Evolutionary conservation across 83 land plant species (phyloP), one percentile per base, ranked within the genome.

Genomic region (Thuja plicata): DNA sequence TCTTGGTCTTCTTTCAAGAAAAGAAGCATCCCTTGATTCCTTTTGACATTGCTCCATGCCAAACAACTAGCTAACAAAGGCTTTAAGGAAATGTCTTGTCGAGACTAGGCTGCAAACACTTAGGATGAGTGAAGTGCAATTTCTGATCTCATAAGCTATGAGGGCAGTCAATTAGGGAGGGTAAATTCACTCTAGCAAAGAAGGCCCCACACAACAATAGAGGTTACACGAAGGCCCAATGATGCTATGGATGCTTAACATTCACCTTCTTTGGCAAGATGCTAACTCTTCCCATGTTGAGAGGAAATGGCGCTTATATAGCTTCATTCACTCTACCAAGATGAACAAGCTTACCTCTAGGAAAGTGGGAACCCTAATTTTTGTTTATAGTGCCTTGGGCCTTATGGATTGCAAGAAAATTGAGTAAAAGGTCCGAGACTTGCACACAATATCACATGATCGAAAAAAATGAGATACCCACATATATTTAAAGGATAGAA

Each of bases 271-370:
- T 38, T 80, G 6, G 16, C 83, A 80, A 3, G 46, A 41, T 80
- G 43, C 46, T 40, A 40, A 7, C 41, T 80, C 45, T 17, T 80
- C 48, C 19, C 3, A 1, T 80, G 27, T 40, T 80, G 46, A 80
- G 24, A 80, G n/a, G 84, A 80, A 80, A 38, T 41, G 9, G 48
- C 21, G 27, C 46, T 43, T 30, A 13, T 80, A 80, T 38, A 80
- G 46, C 46, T 43, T 80, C n/a, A 80, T 80, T 10, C 45, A 80
- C 46, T 41, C n/a, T 38, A 80, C 41, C 46, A 40, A 80, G 84
- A 80, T 30, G 24, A 43, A 80, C 48, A 43, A 41, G 24, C 48
- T 80, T 80, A 80, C 84, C 84, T 80, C 84, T 43, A 80, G 76
- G 12, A n/a, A 27, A 71, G 76, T 0, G 12, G 34, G 30, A 30